Evolutionary conservation across 305 asterid species (phyloP).

Genomic region (Fraxinus xanthoxyloides): DNA sequence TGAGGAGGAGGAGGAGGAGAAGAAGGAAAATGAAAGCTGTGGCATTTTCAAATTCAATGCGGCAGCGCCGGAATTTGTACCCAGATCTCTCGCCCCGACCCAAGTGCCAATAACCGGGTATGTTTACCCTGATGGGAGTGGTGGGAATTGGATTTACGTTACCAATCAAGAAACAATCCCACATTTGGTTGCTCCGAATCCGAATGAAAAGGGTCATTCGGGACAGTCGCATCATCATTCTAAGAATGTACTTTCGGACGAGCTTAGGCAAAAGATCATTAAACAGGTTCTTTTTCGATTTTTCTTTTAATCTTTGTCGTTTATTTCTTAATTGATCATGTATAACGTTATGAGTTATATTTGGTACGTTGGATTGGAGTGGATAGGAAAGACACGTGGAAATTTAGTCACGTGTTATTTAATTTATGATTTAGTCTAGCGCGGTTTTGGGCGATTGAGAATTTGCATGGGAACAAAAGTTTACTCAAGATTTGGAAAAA

Average conservation of each 20-base stretch:
- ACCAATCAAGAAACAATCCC: conserved; percentile 48
- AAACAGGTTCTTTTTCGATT: conserved; percentile 52
- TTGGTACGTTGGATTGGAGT: neutral
- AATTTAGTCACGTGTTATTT: neutral
- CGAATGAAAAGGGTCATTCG: conserved; percentile 16
- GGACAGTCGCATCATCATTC: conserved; percentile 18
- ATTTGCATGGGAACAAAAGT: neutral
- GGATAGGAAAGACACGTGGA: neutral
- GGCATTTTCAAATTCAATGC: conserved; percentile 65
- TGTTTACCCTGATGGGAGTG: conserved; percentile 53
- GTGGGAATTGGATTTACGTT: conserved; percentile 60
- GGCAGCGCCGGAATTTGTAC: conserved; percentile 85
- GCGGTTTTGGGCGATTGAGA: neutral
- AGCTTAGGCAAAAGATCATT: conserved; percentile 61
- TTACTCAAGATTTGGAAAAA: neutral
- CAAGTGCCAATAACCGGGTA: conserved; percentile 53
- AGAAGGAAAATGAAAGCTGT: conserved; percentile 2
- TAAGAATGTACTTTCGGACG: conserved; percentile 53
- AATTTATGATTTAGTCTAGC: neutral
- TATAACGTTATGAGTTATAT: neutral
- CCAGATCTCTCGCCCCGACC: conserved; percentile 33
- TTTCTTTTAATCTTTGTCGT: neutral
- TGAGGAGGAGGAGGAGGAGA: neutral
- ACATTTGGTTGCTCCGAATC: conserved; percentile 35
- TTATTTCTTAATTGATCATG: neutral